Conservation (phyloP, 1,284 basidiomycete genomes). For the Tremellales sp. region DNA sequence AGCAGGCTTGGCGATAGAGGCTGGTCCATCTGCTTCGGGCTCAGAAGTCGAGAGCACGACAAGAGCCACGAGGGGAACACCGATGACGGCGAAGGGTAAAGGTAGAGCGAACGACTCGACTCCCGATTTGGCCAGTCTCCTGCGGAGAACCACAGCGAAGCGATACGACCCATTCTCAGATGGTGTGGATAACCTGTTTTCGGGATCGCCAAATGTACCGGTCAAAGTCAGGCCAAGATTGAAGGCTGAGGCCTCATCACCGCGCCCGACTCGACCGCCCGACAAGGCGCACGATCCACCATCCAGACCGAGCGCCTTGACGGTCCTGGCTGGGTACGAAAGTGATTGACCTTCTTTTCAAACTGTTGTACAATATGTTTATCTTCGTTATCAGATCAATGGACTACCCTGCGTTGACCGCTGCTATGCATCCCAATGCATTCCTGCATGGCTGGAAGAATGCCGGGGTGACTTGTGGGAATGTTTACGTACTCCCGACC, state of each 20-base stretch:
- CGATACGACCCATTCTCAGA: constrained; percentile 39
- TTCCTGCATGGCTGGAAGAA: no score
- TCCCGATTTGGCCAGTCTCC: constrained; percentile 13
- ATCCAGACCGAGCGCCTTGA: not conserved
- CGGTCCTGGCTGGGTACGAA: constrained; percentile 24
- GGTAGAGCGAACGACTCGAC: constrained; percentile 8
- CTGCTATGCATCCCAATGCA: no score
- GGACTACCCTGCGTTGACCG: no score
- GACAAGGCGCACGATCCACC: constrained; percentile 2
- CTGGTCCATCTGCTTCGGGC: not conserved
- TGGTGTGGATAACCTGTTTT: constrained; percentile 9
- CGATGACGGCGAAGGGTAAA: constrained; percentile 16
- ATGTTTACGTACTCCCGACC: no score
- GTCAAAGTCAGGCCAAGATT: not conserved
- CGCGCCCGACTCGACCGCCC: constrained; percentile 15
- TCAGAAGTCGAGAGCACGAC: constrained; percentile 7
- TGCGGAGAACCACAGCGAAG: constrained; percentile 33
- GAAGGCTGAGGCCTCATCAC: constrained; percentile 5
- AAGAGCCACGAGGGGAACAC: constrained; percentile 6
- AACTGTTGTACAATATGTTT: no score
- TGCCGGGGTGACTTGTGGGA: no score
- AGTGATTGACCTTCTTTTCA: constrained; percentile 26
- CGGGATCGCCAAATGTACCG: constrained; percentile 1
- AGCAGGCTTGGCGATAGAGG: constrained; percentile 16
- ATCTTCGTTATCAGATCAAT: no score